phyloP scores from a whole-genome alignment of 768 basidiomycete genomes.

The Amanita rimosa region DNA sequence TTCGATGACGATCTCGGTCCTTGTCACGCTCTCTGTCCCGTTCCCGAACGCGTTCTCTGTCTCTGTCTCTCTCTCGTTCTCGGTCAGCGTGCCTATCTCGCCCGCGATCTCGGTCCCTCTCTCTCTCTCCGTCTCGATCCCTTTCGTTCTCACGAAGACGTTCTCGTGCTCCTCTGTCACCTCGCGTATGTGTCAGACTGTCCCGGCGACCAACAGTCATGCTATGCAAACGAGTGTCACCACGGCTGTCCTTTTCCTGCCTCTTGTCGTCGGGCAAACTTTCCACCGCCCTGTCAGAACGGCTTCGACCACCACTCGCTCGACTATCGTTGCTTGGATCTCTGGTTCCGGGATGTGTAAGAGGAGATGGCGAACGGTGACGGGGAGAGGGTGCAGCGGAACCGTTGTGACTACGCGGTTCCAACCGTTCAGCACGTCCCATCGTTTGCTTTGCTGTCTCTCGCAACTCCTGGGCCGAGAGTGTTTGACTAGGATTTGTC shows the following conservation, averaged over 20 bases:
- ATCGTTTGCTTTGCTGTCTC: constrained; percentile 70
- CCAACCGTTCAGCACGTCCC: constrained; percentile 29
- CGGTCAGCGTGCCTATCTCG: constrained; percentile 36
- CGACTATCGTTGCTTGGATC: constrained; percentile 66
- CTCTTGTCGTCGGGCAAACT: constrained; percentile 40
- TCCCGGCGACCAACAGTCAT: constrained; percentile 31
- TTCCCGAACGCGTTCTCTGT: constrained; percentile 44
- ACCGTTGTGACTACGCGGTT: constrained; percentile 36
- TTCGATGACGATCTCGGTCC: constrained; percentile 36
- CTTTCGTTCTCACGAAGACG: constrained; percentile 30
- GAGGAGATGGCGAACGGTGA: constrained; percentile 54
- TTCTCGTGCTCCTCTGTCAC: constrained; percentile 37
- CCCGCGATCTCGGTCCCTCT: constrained; percentile 33
- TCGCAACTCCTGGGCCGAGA: constrained; percentile 68
- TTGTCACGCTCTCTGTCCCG: constrained; percentile 49
- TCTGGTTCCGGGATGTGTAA: constrained; percentile 55
- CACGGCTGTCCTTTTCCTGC: constrained; percentile 37
- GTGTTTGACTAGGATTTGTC: constrained; percentile 64
- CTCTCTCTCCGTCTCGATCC: constrained; percentile 25
- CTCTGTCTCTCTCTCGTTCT: constrained; percentile 35
- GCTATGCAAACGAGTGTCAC: constrained; percentile 33
- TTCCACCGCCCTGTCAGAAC: constrained; percentile 41
- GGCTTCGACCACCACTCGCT: constrained; percentile 50
- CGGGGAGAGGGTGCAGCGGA: constrained; percentile 48
- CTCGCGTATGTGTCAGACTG: constrained; percentile 40